A percentile compares a stretch with the other conserved stretches of the same genome.
Conservation (phyloP, 192 early-diverging fungal species). For the Funneliformis geosporum region DNA sequence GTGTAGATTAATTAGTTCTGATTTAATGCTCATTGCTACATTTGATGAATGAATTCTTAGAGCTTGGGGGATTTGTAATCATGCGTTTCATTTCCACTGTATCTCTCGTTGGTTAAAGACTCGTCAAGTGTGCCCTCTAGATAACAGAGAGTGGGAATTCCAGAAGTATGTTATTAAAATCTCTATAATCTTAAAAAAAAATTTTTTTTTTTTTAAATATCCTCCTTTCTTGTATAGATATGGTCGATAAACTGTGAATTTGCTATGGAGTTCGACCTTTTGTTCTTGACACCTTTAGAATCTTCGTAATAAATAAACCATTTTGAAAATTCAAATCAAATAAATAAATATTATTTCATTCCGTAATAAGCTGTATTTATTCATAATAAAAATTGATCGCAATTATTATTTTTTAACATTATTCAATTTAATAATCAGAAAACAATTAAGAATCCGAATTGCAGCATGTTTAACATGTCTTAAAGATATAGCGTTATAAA, state of each 20-base stretch:
- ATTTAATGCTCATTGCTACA: neutral
- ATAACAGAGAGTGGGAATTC: slow-evolving; percentile 98
- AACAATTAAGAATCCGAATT: too few relatives aligned
- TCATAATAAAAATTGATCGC: too few relatives aligned
- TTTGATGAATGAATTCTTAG: neutral
- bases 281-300: too few relatives aligned
- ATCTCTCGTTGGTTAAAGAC: slow-evolving; percentile 98
- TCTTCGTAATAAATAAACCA: too few relatives aligned
- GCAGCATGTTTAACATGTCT: too few relatives aligned
- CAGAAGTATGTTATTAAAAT: slow-evolving; percentile 71
- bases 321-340: too few relatives aligned
- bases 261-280: too few relatives aligned
- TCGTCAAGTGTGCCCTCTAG: slow-evolving; percentile 94
- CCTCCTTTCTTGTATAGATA: neutral
- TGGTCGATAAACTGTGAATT: neutral
- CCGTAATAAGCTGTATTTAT: too few relatives aligned
- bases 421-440: too few relatives aligned
- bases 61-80: slow-evolving; percentile 53
- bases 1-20: neutral
- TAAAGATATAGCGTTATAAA: too few relatives aligned
- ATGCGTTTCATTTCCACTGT: slow-evolving; percentile 99
- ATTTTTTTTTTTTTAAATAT: slow-evolving; percentile 43
- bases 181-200: neutral
- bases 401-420: too few relatives aligned
- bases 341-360: too few relatives aligned